phyloP scores from a whole-genome alignment of 148 eudicot genomes.

The Rhododendron vialii region DNA sequence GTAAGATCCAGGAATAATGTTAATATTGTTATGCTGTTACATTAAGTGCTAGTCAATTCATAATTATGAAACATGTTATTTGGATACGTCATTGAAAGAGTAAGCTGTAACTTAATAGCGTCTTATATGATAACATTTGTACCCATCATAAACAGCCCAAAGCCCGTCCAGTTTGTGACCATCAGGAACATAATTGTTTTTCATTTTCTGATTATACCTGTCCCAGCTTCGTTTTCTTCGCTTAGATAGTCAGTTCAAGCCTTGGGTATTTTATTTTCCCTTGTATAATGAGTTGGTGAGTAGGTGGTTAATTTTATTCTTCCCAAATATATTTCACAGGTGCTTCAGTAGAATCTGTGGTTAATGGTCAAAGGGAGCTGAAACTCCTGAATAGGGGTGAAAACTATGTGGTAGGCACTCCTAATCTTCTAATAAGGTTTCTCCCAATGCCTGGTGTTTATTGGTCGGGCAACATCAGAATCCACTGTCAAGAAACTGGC shows the following conservation, averaged over 20 bases:
- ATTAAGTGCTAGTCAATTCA: background rate
- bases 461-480: conserved; percentile 61
- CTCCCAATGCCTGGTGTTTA: conserved; percentile 65
- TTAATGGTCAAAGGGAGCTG: conserved; percentile 50
- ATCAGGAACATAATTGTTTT: background rate
- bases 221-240: background rate
- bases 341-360: conserved; percentile 47
- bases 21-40: background rate
- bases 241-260: background rate
- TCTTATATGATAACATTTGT: background rate
- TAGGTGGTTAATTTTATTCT: background rate
- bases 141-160: background rate
- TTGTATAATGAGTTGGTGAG: background rate
- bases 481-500: conserved; percentile 59
- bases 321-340: conserved; percentile 28
- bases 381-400: conserved; percentile 50
- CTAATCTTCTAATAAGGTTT: conserved; percentile 58
- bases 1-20: background rate
- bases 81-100: background rate
- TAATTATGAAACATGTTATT: background rate
- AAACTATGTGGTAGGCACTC: conserved; percentile 55
- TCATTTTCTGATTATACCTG: background rate
- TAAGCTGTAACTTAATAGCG: background rate
- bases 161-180: background rate
- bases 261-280: background rate